A percentile compares a stretch with the other conserved stretches of the same genome.
Evolutionary conservation across 176 grass and related monocot species (phyloP).

Genomic region (Cenchrus fungigraminus): DNA sequence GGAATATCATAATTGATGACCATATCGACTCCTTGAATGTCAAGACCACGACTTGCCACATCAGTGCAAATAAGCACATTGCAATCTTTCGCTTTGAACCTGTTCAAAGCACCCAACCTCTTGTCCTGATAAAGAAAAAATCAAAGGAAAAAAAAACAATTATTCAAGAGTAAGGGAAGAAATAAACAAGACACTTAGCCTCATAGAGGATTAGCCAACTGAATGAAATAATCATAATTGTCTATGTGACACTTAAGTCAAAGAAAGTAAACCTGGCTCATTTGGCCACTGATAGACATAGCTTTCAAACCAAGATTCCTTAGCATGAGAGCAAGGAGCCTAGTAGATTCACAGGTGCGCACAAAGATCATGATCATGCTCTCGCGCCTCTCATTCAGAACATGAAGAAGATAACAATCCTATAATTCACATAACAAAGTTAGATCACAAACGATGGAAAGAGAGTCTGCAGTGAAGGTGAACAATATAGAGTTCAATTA

Average conservation of each 20-base stretch:
- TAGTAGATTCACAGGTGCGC: slow-evolving; percentile 68
- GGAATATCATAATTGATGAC: slow-evolving; percentile 93
- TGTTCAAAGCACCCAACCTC: slow-evolving; percentile 85
- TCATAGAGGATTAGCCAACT: background rate
- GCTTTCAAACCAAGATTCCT: slow-evolving; percentile 80
- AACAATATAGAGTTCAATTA: background rate
- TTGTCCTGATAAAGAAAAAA: slow-evolving; percentile 61
- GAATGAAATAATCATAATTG: slow-evolving; percentile 10
- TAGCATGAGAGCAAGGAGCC: slow-evolving; percentile 62
- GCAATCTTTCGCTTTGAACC: slow-evolving; percentile 73
- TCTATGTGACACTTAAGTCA: background rate
- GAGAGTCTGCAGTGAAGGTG: background rate
- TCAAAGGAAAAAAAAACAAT: background rate
- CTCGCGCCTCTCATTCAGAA: slow-evolving; percentile 64
- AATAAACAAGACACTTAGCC: background rate
- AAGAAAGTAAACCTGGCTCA: slow-evolving; percentile 68
- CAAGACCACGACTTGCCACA: slow-evolving; percentile 84
- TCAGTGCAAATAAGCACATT: slow-evolving; percentile 82
- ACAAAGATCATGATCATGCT: slow-evolving; percentile 85
- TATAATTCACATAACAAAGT: slow-evolving; percentile 31
- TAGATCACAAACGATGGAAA: slow-evolving; percentile 12
- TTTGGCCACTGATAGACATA: slow-evolving; percentile 82
- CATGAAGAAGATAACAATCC: slow-evolving; percentile 86
- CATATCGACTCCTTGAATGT: slow-evolving; percentile 79
- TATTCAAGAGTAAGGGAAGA: background rate